Conservation (phyloP, 2,329 filamentous ascomycete genomes). For the Verticillium alfalfae region DNA sequence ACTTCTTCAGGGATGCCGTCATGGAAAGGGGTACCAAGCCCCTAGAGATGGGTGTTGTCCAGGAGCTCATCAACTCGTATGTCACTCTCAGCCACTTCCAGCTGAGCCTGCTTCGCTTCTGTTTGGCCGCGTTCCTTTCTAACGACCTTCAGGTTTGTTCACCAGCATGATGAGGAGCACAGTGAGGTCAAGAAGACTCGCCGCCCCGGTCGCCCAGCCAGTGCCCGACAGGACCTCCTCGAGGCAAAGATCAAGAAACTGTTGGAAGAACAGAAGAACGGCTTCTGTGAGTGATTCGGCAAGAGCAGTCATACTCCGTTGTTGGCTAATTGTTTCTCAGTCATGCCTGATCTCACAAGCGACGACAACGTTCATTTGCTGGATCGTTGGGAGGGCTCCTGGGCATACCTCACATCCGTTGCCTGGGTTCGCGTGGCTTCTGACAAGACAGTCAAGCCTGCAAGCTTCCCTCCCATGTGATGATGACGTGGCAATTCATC, state of each 20-base stretch:
- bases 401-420: constrained; percentile 71
- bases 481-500: background rate
- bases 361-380: constrained; percentile 60
- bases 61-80: constrained; percentile 57
- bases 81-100: constrained; percentile 13
- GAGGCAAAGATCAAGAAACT: constrained; percentile 66
- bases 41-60: constrained; percentile 51
- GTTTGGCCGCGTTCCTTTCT: constrained; percentile 2
- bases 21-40: constrained; percentile 43
- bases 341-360: constrained; percentile 69
- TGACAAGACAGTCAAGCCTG: constrained; percentile 58
- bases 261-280: constrained; percentile 73
- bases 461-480: constrained; percentile 64
- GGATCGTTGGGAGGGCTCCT: constrained; percentile 74
- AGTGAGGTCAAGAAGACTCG: constrained; percentile 60
- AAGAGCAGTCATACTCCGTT: background rate
- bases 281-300: constrained; percentile 59
- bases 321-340: constrained; percentile 28
- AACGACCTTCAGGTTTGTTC: constrained; percentile 50
- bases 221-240: constrained; percentile 70
- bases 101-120: background rate
- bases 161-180: constrained; percentile 67
- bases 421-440: constrained; percentile 71
- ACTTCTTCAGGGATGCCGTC: constrained; percentile 66
- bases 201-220: constrained; percentile 73